Evolutionary conservation across 352 stramenopile species (phyloP), one percentile per base, ranked within the genome.

Genomic region (Globisporangium ultimum): DNA sequence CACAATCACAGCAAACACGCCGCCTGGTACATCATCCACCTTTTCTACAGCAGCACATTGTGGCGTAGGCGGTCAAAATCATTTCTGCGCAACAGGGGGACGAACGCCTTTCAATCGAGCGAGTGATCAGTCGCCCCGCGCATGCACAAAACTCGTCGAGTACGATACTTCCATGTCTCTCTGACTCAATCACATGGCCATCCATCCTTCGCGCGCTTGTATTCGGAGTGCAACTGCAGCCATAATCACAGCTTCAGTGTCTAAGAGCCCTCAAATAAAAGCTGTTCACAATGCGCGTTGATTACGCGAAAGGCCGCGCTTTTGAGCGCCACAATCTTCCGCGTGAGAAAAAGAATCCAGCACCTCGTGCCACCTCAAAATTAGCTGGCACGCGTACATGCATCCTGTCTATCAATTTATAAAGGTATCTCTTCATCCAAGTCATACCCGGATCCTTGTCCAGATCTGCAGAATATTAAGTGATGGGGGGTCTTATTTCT

Each of bases 101-200:
- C 11, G 38, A 43, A 17, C 8, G 8, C 40, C 40, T 6, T 45
- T 45, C 40, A 45, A 15, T 8, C 12, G 40, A 45, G 40, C 40
- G 28, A 45, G 40, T 10, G 28, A 45, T 45, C 40, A 5, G 3
- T 8, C 40, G 40, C 17, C 38, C 10, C 2, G 11, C 10, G 10
- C 38, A 43, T 10, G 8, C 8, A 10, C 38, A 43, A 2, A 43
- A 43, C 2, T 2, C 5, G 24, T 5, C 5, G 2, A 32, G 5
- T 2, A 2, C 5, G 5, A 6, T 32, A 32, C 5, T 2, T 10
- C 28, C 28, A 36, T 42, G 20, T 42, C 9, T 54, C 52, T 58
- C 51, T 57, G 51, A 42, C 46, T 48, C 51, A 28, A 47, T 9
- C 8, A 34, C 48, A 43, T 58, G 38, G 47, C 21, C 2, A n/a